A percentile compares a stretch with the other conserved stretches of the same genome.
phyloP scores from a whole-genome alignment of 2,329 filamentous ascomycete genomes.

The Colletotrichum shisoi region DNA sequence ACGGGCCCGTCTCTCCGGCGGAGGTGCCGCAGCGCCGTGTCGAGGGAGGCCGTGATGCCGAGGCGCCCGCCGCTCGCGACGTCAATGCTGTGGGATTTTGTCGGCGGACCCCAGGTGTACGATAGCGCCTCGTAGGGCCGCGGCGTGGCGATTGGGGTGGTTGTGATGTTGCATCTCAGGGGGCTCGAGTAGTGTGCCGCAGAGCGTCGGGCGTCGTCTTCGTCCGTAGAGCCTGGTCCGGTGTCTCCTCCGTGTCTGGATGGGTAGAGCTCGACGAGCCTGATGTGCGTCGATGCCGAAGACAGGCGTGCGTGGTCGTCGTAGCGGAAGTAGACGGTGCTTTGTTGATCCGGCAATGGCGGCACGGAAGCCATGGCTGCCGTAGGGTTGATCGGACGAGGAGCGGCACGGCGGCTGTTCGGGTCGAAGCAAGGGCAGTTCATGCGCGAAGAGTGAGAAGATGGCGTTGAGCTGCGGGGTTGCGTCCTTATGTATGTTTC shows the following conservation, averaged over 20 bases:
- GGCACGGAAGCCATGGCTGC: conserved; percentile 30
- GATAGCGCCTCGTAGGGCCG: conserved; percentile 43
- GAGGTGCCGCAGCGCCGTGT: conserved; percentile 30
- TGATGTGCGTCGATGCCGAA: conserved; percentile 33
- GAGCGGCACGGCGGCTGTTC: conserved; percentile 2
- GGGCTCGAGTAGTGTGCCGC: conserved; percentile 15
- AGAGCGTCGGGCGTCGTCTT: neutral
- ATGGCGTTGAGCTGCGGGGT: conserved; percentile 18
- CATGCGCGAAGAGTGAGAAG: conserved; percentile 2
- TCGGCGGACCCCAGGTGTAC: conserved; percentile 42
- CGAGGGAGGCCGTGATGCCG: conserved; percentile 36
- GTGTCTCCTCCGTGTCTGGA: neutral
- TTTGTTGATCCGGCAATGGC: conserved; percentile 10
- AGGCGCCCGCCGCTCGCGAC: conserved; percentile 13
- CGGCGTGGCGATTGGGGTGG: conserved; percentile 24
- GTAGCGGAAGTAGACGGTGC: conserved; percentile 16
- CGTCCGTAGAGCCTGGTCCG: conserved; percentile 7
- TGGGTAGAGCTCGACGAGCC: conserved; percentile 31
- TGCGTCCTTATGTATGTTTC: conserved; percentile 3
- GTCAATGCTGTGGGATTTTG: conserved; percentile 22
- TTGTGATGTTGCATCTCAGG: conserved; percentile 24
- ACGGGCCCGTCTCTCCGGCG: conserved; percentile 16
- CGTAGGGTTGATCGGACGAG: conserved; percentile 16
- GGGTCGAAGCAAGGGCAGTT: conserved; percentile 1
- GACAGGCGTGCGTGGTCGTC: conserved; percentile 17